A percentile compares a stretch with the other conserved stretches of the same genome.
Conservation (phyloP, 495 filamentous ascomycete species). For the Penicillium riverlandense region DNA sequence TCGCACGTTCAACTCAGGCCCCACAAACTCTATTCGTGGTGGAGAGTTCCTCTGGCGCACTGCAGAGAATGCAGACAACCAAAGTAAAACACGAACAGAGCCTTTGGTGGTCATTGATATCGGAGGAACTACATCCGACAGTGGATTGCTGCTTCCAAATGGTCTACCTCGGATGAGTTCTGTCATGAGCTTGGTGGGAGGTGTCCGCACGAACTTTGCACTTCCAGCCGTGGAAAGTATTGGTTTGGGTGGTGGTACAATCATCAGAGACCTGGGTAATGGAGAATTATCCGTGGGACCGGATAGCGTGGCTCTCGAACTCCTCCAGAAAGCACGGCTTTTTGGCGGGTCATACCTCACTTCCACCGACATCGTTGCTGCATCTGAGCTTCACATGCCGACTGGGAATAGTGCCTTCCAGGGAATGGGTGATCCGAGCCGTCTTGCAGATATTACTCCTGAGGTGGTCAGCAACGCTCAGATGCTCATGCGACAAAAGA, state of each 20-base stretch:
- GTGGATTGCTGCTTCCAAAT: constrained; percentile 38
- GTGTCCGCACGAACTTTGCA: constrained; percentile 41
- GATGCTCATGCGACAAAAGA: constrained; percentile 7
- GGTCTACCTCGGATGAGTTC: constrained; percentile 39
- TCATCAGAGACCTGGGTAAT: constrained; percentile 30
- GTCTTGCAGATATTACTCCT: constrained; percentile 5
- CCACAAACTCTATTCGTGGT: constrained; percentile 47
- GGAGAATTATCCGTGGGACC: constrained; percentile 40
- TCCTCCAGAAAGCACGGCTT: constrained; percentile 37
- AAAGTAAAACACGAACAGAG: constrained; percentile 3
- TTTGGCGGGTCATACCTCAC: constrained; percentile 48
- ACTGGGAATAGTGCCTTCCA: constrained; percentile 6
- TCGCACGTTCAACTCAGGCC: constrained; percentile 43
- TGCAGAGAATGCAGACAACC: constrained; percentile 15
- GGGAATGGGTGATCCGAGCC: constrained; percentile 5
- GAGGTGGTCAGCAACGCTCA: constrained; percentile 4
- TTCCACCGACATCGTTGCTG: constrained; percentile 41
- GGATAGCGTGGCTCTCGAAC: constrained; percentile 48
- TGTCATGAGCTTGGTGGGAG: constrained; percentile 32
- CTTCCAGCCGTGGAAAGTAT: constrained; percentile 47
- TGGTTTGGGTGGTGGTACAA: constrained; percentile 47
- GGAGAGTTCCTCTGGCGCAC: constrained; percentile 33
- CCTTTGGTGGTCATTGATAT: constrained; percentile 39
- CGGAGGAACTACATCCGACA: constrained; percentile 43
- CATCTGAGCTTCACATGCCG: constrained; percentile 17